These are phyloP conservation scores for Sporisorium scitamineum DNA, from an alignment of 1,284 basidiomycete genomes.

Conservation along the genomic window DNA sequence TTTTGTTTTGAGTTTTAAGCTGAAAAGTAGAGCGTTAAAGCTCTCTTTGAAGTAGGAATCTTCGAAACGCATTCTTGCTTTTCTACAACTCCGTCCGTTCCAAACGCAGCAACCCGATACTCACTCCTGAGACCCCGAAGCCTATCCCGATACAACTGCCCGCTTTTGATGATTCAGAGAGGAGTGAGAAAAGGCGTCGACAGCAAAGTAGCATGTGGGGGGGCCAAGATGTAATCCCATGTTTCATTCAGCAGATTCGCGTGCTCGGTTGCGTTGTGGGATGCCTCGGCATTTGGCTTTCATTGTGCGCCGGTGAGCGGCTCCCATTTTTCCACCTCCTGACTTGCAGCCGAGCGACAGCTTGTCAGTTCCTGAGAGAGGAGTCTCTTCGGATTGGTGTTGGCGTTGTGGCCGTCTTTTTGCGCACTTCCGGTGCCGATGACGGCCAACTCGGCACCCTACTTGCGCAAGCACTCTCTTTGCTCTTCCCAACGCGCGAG, in stretches of 20 bases:
- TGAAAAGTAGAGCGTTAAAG: neutral
- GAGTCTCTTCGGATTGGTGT: neutral
- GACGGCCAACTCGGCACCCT: neutral
- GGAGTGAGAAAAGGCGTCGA: too few species aligned
- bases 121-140: neutral
- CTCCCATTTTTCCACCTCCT: neutral
- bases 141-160: neutral
- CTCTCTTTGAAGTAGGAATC: too few species aligned
- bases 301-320: neutral
- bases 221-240: too few species aligned
- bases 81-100: neutral
- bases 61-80: neutral
- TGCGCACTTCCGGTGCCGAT: neutral
- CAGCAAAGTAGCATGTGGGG: too few species aligned
- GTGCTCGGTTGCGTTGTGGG: constrained; percentile 20
- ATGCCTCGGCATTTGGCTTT: constrained; percentile 2
- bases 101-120: neutral
- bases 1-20: neutral
- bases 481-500: too few species aligned
- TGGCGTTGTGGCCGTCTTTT: neutral
- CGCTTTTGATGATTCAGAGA: neutral
- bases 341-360: neutral
- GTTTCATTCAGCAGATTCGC: neutral
- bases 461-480: neutral
- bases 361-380: constrained; percentile 1